These are phyloP conservation scores for Nyssa sinensis DNA, from an alignment of 148 eudicot species.

Conservation along the genomic window DNA sequence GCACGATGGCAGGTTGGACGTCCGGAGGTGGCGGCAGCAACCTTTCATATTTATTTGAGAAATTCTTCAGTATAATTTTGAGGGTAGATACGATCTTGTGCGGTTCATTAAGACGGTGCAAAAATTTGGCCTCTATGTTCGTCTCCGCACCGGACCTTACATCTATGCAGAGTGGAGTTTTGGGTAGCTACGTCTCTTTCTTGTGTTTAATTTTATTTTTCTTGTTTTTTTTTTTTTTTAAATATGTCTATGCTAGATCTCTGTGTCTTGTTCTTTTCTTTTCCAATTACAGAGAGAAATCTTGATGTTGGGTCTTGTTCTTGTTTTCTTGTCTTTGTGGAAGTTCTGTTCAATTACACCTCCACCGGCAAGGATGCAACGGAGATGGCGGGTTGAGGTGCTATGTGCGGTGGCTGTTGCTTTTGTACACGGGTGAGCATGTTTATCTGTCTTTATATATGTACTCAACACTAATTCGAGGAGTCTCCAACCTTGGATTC, in stretches of 20 bases:
- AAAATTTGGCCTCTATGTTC: slow-evolving; percentile 75
- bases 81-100: slow-evolving; percentile 74
- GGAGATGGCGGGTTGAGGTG: too few relatives aligned
- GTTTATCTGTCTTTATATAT: too few relatives aligned
- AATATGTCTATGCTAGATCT: background rate
- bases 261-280: background rate
- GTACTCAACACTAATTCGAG: too few relatives aligned
- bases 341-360: background rate
- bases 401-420: too few relatives aligned
- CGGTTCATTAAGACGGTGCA: slow-evolving; percentile 81
- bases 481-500: too few relatives aligned
- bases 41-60: too few relatives aligned
- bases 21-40: too few relatives aligned
- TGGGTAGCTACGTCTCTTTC: slow-evolving; percentile 54
- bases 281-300: background rate
- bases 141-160: slow-evolving; percentile 90
- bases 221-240: too few relatives aligned
- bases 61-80: slow-evolving; percentile 75
- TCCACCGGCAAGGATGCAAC: too few relatives aligned
- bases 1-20: too few relatives aligned
- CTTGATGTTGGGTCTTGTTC: background rate
- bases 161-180: slow-evolving; percentile 93
- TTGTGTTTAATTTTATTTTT: too few relatives aligned
- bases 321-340: slow-evolving; percentile 2
- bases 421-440: too few relatives aligned